Percentiles rank a stretch among this genome's conserved stretches.
phyloP scores from a whole-genome alignment of 805 yeast genomes.

The Torulaspora delbrueckii region DNA sequence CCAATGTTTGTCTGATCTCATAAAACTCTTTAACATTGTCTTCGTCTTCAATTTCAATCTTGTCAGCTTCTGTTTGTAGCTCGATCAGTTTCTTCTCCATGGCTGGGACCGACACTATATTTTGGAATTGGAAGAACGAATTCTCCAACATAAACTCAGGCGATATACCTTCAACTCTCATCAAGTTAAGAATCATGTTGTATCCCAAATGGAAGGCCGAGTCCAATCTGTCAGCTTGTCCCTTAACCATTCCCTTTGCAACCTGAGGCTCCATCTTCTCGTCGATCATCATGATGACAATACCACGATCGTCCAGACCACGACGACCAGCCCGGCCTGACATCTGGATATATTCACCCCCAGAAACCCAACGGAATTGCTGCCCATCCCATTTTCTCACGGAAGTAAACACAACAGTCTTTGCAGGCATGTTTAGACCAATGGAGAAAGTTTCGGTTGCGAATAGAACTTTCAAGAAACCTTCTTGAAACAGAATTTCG shows the following conservation, averaged over 20 bases:
- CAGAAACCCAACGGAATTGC: slow-evolving; percentile 97
- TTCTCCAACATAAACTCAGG: slow-evolving; percentile 95
- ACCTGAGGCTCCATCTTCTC: slow-evolving; percentile 99
- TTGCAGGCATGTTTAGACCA: slow-evolving; percentile 99
- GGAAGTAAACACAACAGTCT: slow-evolving; percentile 95
- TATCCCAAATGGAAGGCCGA: slow-evolving; percentile 97
- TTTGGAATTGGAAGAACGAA: slow-evolving; percentile 94
- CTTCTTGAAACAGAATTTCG: slow-evolving; percentile 95
- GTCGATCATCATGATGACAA: slow-evolving; percentile 98
- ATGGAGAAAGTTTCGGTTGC: slow-evolving; percentile 98
- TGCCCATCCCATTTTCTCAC: slow-evolving; percentile 98
- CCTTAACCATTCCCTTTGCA: slow-evolving; percentile 99
- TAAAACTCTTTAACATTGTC: slow-evolving; percentile 71
- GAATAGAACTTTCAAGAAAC: slow-evolving; percentile 85
- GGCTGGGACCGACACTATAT: slow-evolving; percentile 81
- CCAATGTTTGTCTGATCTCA: slow-evolving; percentile 70
- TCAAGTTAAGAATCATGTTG: slow-evolving; percentile 90
- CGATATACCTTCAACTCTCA: slow-evolving; percentile 97
- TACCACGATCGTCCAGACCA: slow-evolving; percentile 98
- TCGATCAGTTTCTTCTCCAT: slow-evolving; percentile 64
- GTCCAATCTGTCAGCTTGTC: slow-evolving; percentile 95
- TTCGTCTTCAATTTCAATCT: slow-evolving; percentile 66
- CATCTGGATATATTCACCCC: slow-evolving; percentile 99
- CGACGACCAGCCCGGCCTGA: slow-evolving; percentile 99
- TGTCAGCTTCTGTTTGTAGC: slow-evolving; percentile 45